Base-by-base conservation (phyloP, 441 rosid species). In the Euphorbia celastroides region DNA sequence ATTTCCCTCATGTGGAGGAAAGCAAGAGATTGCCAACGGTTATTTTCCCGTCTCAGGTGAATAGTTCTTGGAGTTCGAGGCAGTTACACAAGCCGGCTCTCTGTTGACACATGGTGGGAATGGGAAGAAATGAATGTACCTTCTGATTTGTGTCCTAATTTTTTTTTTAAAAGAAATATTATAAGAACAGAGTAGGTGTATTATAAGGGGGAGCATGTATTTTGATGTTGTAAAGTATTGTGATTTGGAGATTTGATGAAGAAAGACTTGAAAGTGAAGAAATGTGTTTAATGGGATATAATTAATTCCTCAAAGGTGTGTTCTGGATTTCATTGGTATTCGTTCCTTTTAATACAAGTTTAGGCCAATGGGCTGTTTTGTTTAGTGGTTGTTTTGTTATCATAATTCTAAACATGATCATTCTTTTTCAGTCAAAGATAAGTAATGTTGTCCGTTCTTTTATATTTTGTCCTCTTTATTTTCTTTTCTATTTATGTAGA, bases 1-100 rank as follows among this genome's bases (percentile, higher is more conserved):
- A 89, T 78, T 89, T 78, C 65, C 96, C 96, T 60, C 58, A 74
- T 50, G 74, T 86, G 66, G 88, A 86, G 71, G 96, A 89, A 75
- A 94, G 92, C 65, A 84, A 81, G 82, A 83, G 97, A 75, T 81
- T 88, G 36, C 99, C 99, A 0, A 89, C 99, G 0, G 75, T 94
- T 48, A 94, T 94, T 31, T 78, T 88, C 55, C 93, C 96, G 13
- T 80, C 80, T 64, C 62, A 76, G 34, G 57, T 73, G 44, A 79
- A 77, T 57, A 72, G 81, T 60, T 82, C 88, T 5, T 89, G 93
- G 96, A 87, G 92, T 80, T 87, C 96, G n/a, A 74, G 91, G 59
- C 96, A 78, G 75, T 70, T 87, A 12, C 88, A 84, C 72, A 79
- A 81, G 75, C 71, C 74, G 46, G 75, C 72, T 19, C 60, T 72